phyloP scores from a whole-genome alignment of 768 basidiomycete genomes.

The Sporobolomyces pararoseus region DNA sequence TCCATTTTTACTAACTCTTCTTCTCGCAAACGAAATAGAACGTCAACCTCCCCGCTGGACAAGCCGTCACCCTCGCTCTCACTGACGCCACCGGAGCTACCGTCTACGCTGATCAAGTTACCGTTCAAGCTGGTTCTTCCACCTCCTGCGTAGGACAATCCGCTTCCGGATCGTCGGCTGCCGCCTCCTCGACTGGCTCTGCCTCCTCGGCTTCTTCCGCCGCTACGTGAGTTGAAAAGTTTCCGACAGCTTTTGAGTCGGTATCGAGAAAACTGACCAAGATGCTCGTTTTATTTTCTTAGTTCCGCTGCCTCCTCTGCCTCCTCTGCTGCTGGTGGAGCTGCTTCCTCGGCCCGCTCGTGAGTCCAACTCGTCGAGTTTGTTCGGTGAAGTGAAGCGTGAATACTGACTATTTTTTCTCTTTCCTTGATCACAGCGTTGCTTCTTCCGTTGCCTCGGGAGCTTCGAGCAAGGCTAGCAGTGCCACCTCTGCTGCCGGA shows the following conservation, averaged over 20 bases:
- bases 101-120: conserved; percentile 25
- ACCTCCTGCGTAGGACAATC: conserved; percentile 22
- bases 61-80: conserved; percentile 32
- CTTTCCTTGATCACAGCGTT: background rate
- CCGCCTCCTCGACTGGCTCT: background rate
- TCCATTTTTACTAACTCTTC: too few species aligned
- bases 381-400: background rate
- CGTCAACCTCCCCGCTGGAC: conserved; percentile 30
- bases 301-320: background rate
- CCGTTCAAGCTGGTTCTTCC: conserved; percentile 13
- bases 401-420: background rate
- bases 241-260: background rate
- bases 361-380: background rate
- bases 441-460: background rate
- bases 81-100: conserved; percentile 21
- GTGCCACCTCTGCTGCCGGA: background rate
- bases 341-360: background rate
- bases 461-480: background rate
- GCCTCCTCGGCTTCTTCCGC: background rate
- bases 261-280: too few species aligned
- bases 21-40: conserved; percentile 1
- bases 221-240: background rate
- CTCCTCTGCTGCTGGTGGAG: background rate
- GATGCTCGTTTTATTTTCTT: too few species aligned
- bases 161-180: conserved; percentile 11